phyloP scores from a whole-genome alignment of 495 filamentous ascomycete species.

The Aspergillus wentii region DNA sequence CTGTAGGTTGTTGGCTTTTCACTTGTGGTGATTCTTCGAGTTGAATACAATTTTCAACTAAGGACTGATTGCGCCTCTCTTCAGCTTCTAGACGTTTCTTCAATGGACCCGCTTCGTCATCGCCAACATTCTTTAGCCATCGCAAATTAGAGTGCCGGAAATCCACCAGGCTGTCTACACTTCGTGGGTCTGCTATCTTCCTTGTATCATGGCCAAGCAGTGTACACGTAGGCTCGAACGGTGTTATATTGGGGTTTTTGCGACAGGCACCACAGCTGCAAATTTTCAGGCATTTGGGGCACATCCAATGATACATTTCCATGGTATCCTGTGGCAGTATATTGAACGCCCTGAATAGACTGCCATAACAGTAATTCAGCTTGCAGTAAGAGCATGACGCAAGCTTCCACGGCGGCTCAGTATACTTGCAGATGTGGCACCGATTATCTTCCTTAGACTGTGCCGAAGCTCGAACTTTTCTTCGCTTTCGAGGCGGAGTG shows the following conservation, averaged over 20 bases:
- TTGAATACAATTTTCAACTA: conserved; percentile 32
- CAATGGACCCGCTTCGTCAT: conserved; percentile 44
- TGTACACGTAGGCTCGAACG: conserved; percentile 78
- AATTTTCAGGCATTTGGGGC: conserved; percentile 75
- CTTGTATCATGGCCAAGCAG: conserved; percentile 85
- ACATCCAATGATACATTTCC: conserved; percentile 76
- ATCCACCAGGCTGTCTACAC: conserved; percentile 80
- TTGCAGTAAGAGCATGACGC: conserved; percentile 71
- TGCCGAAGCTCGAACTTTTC: conserved; percentile 37
- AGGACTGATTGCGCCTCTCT: conserved; percentile 35
- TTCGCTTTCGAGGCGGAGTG: conserved; percentile 40
- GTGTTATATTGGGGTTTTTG: conserved; percentile 48
- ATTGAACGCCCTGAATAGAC: conserved; percentile 83
- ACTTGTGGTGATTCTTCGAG: conserved; percentile 19
- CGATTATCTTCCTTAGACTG: conserved; percentile 34
- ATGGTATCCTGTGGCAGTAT: conserved; percentile 73
- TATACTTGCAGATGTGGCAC: conserved; percentile 78
- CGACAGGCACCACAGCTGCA: conserved; percentile 84
- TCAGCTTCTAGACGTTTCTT: conserved; percentile 46
- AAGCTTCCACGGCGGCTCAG: conserved; percentile 75
- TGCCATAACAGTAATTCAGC: conserved; percentile 80
- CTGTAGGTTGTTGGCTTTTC: conserved; percentile 9
- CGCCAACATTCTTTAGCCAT: conserved; percentile 61
- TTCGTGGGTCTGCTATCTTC: conserved; percentile 81
- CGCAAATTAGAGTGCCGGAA: conserved; percentile 76